phyloP scores from a whole-genome alignment of 169 alveolate genomes.

The Cryptosporidium viatorum region DNA sequence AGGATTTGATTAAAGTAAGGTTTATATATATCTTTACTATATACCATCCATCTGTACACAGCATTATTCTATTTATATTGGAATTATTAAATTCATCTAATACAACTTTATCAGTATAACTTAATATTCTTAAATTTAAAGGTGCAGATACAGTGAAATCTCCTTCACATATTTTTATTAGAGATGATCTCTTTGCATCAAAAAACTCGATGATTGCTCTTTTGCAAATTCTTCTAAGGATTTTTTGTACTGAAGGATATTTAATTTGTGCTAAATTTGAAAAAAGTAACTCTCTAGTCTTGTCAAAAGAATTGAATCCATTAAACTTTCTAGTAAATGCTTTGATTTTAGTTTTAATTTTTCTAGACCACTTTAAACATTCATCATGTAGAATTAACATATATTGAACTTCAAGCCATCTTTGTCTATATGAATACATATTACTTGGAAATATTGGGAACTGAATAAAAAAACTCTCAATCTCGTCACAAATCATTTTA shows the following conservation, averaged over 20 bases:
- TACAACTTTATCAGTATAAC: constrained; percentile 15
- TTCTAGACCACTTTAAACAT: constrained; percentile 45
- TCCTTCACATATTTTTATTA: constrained; percentile 68
- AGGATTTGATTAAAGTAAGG: neutral
- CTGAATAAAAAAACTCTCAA: constrained; percentile 6
- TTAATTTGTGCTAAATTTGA: neutral
- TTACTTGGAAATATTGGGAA: constrained; percentile 45
- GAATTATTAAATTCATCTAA: constrained; percentile 6
- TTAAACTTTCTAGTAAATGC: neutral
- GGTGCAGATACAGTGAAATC: constrained; percentile 66
- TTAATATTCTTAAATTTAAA: constrained; percentile 24
- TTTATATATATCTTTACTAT: constrained; percentile 19
- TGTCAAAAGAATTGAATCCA: neutral
- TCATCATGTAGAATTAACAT: constrained; percentile 29
- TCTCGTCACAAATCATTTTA: neutral
- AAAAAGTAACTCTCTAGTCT: neutral
- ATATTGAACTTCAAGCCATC: constrained; percentile 60
- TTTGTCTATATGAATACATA: neutral
- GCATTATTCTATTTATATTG: constrained; percentile 2
- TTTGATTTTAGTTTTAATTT: constrained; percentile 6
- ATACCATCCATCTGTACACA: constrained; percentile 72
- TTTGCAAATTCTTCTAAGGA: constrained; percentile 37
- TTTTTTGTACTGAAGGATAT: constrained; percentile 50
- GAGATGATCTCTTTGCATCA: constrained; percentile 67
- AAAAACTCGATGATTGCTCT: constrained; percentile 72